Evolutionary conservation across 371 early-diverging fungal genomes (phyloP).

Genomic region (Haplosporangium sp.): DNA sequence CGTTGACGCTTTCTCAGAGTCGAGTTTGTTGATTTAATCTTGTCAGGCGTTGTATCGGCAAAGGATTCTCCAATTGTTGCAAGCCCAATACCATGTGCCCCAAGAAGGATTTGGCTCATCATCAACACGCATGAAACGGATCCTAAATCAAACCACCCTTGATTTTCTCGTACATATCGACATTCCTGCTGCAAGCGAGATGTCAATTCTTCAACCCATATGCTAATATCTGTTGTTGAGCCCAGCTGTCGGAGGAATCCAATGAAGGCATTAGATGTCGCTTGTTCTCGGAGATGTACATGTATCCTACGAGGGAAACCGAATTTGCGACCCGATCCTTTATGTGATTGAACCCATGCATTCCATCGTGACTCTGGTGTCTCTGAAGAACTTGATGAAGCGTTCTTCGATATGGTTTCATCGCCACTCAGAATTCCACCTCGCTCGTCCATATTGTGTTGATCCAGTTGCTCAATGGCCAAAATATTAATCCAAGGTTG

Average conservation of each 20-base stretch:
- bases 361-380: conserved; percentile 26
- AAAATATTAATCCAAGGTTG: conserved; percentile 41
- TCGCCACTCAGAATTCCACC: conserved; percentile 24
- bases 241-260: conserved; percentile 45
- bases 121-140: conserved; percentile 27
- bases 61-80: conserved; percentile 1
- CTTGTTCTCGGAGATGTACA: conserved; percentile 34
- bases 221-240: conserved; percentile 29
- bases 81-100: conserved; percentile 24
- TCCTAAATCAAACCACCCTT: conserved; percentile 40
- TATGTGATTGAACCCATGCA: conserved; percentile 25
- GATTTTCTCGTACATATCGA: conserved; percentile 28
- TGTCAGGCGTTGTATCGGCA: not conserved
- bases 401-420: not conserved
- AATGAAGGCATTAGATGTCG: conserved; percentile 24
- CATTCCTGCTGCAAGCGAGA: conserved; percentile 31
- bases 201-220: conserved; percentile 37
- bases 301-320: conserved; percentile 49
- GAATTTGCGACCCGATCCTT: conserved; percentile 34
- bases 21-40: not conserved
- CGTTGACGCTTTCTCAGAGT: conserved; percentile 17
- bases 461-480: conserved; percentile 46
- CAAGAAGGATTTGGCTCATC: conserved; percentile 45
- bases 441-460: conserved; percentile 46
- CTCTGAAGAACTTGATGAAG: not conserved